These are phyloP conservation scores for Funneliformis geosporum DNA, from an alignment of 192 early-diverging fungal species.

Conservation along the genomic window DNA sequence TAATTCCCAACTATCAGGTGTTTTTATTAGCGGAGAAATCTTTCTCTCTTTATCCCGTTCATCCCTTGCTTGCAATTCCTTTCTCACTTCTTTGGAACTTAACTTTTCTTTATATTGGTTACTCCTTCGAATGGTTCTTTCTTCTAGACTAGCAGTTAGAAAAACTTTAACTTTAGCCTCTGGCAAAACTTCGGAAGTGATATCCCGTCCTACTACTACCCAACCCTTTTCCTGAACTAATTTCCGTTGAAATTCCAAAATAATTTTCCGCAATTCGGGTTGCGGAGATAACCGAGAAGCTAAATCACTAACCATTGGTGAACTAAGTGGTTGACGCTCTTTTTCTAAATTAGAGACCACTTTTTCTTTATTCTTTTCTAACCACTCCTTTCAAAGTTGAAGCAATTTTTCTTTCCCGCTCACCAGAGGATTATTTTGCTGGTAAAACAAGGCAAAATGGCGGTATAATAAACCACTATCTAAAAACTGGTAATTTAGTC, in stretches of 20 bases:
- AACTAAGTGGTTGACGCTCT: not conserved
- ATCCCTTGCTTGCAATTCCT: not conserved
- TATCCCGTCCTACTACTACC: constrained; percentile 22
- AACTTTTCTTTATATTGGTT: not conserved
- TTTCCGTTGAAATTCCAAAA: constrained; percentile 2
- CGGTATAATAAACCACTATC: constrained; percentile 25
- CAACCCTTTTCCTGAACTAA: constrained; percentile 1
- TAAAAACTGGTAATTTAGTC: constrained; percentile 13
- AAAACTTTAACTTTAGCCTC: constrained; percentile 6
- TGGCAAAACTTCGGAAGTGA: constrained; percentile 15
- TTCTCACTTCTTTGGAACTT: too few relatives aligned
- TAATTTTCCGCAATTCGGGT: constrained; percentile 6
- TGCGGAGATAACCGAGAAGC: not conserved
- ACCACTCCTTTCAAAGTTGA: too few relatives aligned
- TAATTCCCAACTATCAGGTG: constrained; percentile 26
- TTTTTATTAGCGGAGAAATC: constrained; percentile 2
- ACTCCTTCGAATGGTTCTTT: not conserved
- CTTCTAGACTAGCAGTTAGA: constrained; percentile 19
- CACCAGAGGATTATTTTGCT: not conserved
- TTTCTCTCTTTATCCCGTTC: not conserved
- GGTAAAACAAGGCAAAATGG: constrained; percentile 22
- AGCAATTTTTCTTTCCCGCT: too few relatives aligned
- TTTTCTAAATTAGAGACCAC: constrained; percentile 2
- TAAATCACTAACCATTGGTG: not conserved
- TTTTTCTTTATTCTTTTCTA: not conserved